A percentile compares a stretch with the other conserved stretches of the same genome.
phyloP scores from a whole-genome alignment of 768 basidiomycete genomes.

The Crucibulum laeve region DNA sequence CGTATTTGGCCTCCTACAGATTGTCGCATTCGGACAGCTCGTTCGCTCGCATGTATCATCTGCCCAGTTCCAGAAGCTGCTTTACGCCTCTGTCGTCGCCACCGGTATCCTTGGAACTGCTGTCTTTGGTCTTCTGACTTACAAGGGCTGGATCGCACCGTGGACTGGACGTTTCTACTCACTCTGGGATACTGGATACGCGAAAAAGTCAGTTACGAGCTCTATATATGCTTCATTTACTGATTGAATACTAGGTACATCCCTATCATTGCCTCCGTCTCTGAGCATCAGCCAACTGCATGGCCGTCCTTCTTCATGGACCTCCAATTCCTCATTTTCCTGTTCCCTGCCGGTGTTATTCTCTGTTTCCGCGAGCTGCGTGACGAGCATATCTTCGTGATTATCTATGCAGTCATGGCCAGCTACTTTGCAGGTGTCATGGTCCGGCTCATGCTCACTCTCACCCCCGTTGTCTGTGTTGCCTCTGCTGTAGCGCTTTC shows the following conservation, averaged over 20 bases:
- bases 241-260: conserved; percentile 57
- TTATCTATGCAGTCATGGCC: conserved; percentile 93
- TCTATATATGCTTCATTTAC: conserved; percentile 4
- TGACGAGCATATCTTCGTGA: conserved; percentile 97
- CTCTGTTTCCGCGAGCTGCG: conserved; percentile 92
- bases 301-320: conserved; percentile 99
- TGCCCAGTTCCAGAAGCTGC: conserved; percentile 85
- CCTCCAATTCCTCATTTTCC: conserved; percentile 93
- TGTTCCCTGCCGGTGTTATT: conserved; percentile 95
- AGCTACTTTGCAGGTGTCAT: conserved; percentile 99
- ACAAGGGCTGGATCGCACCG: conserved; percentile 93
- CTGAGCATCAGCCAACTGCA: conserved; percentile 98
- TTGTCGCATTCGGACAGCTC: conserved; percentile 89
- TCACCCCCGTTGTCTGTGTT: conserved; percentile 96
- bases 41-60: conserved; percentile 87
- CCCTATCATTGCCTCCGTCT: conserved; percentile 98
- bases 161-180: conserved; percentile 99
- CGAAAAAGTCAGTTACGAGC: conserved; percentile 71
- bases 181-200: conserved; percentile 98
- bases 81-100: conserved; percentile 64
- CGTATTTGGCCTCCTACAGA: conserved; percentile 94
- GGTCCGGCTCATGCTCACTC: conserved; percentile 97
- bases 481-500: conserved; percentile 89
- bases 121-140: conserved; percentile 78
- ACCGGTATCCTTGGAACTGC: conserved; percentile 68